Percentiles rank a stretch among this genome's conserved stretches.
These are phyloP conservation scores for Heritiera fomes DNA, from an alignment of 345 rosid species.

Conservation along the genomic window DNA sequence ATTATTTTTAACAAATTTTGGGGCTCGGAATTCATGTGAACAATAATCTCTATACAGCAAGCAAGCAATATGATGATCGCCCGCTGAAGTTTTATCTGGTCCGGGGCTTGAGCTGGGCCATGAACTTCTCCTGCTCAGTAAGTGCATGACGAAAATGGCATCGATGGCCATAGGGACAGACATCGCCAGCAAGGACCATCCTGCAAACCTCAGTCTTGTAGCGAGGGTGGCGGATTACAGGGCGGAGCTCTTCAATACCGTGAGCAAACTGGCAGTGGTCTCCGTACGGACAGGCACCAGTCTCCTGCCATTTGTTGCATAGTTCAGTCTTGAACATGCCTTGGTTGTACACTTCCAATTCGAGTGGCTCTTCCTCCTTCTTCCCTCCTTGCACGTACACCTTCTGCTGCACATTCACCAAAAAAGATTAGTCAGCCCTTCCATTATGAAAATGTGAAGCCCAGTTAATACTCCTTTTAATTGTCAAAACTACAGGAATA, in stretches of 20 bases:
- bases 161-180: slow-evolving; percentile 88
- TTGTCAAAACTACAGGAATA: not conserved
- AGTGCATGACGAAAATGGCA: slow-evolving; percentile 96
- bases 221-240: slow-evolving; percentile 91
- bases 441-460: not conserved
- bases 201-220: slow-evolving; percentile 89
- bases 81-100: slow-evolving; percentile 2
- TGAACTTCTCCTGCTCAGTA: slow-evolving; percentile 60
- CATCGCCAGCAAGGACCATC: slow-evolving; percentile 69
- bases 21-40: not conserved
- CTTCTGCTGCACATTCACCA: slow-evolving; percentile 34
- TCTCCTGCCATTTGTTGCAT: slow-evolving; percentile 51
- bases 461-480: too few relatives aligned
- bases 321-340: slow-evolving; percentile 93
- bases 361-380: slow-evolving; percentile 47
- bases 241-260: slow-evolving; percentile 48
- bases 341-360: slow-evolving; percentile 73
- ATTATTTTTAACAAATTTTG: not conserved
- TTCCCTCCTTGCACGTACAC: slow-evolving; percentile 38
- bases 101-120: slow-evolving; percentile 15
- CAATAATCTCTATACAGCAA: not conserved
- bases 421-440: not conserved
- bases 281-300: too few relatives aligned
- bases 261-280: too few relatives aligned
- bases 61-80: slow-evolving; percentile 7